phyloP scores from a whole-genome alignment of 768 basidiomycete genomes.

The Lactarius sp. region DNA sequence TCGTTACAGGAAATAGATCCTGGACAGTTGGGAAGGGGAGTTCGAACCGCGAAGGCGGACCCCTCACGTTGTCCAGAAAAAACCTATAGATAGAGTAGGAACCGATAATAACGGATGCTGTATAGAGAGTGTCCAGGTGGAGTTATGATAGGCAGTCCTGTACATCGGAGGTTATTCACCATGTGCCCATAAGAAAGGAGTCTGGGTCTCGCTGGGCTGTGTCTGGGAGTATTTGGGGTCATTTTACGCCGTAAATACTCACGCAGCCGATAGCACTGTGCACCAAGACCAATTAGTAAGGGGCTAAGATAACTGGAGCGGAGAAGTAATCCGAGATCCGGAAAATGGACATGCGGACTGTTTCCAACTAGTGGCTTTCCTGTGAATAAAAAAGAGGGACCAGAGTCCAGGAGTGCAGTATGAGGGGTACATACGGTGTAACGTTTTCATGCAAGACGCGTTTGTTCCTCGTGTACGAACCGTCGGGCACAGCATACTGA shows the following conservation, averaged over 20 bases:
- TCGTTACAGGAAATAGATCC: too few species aligned
- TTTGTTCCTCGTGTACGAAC: not conserved
- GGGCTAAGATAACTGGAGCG: too few species aligned
- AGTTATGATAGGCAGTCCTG: not conserved
- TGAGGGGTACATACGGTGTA: not conserved
- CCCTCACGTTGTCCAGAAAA: not conserved
- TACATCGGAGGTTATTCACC: too few species aligned
- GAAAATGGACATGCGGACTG: not conserved
- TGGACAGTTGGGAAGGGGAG: not conserved
- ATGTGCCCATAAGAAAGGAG: not conserved
- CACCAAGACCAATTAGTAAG: not conserved
- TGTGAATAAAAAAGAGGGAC: not conserved
- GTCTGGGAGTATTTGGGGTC: not conserved
- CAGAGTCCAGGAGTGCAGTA: not conserved
- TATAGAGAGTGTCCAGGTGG: not conserved
- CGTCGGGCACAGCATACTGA: not conserved
- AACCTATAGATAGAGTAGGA: not conserved
- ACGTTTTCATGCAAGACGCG: not conserved
- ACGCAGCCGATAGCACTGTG: not conserved
- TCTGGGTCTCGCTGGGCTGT: not conserved
- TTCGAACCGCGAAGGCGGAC: not conserved
- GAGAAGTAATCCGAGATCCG: not conserved
- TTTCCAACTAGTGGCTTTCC: not conserved
- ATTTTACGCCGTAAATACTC: not conserved
- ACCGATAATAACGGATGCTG: constrained; percentile 1